Conservation (phyloP, 2,329 filamentous ascomycete species). For the Pyricularia pennisetigena region DNA sequence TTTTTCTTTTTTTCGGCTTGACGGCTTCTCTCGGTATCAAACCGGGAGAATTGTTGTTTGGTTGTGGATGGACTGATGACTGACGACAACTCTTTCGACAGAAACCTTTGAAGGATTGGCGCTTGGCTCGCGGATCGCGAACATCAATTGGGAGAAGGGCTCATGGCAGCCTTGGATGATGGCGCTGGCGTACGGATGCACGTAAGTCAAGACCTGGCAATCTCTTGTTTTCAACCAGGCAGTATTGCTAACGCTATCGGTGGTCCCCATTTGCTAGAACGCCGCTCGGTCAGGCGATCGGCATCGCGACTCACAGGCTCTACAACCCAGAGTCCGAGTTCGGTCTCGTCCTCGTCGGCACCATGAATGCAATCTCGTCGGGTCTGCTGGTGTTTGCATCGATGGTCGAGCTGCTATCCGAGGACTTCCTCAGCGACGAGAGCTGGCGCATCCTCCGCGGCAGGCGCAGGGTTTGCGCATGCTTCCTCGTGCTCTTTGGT, state of each 20-base stretch:
- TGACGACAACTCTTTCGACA: constrained; percentile 8
- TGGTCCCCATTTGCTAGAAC: constrained; percentile 34
- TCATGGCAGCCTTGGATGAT: constrained; percentile 44
- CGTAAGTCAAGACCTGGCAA: constrained; percentile 21
- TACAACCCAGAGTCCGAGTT: constrained; percentile 59
- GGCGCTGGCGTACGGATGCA: constrained; percentile 46
- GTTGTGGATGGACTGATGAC: constrained; percentile 5
- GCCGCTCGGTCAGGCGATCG: constrained; percentile 64
- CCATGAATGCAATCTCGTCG: constrained; percentile 65
- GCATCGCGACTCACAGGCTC: constrained; percentile 56
- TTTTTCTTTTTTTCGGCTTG: no score
- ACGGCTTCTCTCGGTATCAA: constrained; percentile 11
- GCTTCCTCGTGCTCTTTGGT: constrained; percentile 45
- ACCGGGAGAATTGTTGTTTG: constrained; percentile 26
- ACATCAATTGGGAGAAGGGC: constrained; percentile 31
- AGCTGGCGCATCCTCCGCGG: constrained; percentile 49
- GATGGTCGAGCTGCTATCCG: constrained; percentile 60
- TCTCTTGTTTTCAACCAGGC: no score
- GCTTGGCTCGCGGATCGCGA: constrained; percentile 53
- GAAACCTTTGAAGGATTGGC: constrained; percentile 47
- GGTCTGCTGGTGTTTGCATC: constrained; percentile 64
- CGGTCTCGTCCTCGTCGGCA: constrained; percentile 60
- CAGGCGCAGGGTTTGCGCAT: constrained; percentile 41
- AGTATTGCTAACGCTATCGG: background rate
- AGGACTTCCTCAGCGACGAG: constrained; percentile 59